Evolutionary conservation across 2,329 filamentous ascomycete genomes (phyloP).

Genomic region (Dactylellina cionopaga): DNA sequence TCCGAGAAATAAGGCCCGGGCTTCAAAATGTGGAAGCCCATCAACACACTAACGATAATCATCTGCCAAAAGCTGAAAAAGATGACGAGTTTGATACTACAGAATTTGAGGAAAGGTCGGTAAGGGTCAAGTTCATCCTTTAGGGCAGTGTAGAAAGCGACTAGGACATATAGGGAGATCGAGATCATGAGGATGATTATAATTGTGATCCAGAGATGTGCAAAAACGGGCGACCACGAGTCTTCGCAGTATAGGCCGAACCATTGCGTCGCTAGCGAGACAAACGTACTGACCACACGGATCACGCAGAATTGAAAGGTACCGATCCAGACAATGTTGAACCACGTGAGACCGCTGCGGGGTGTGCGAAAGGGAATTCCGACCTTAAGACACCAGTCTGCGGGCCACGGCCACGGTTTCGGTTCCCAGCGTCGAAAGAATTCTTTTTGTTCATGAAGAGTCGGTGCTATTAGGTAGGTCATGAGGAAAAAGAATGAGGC

Average conservation of each 20-base stretch:
- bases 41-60: slow-evolving; percentile 71
- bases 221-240: slow-evolving; percentile 79
- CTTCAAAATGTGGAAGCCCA: slow-evolving; percentile 72
- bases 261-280: slow-evolving; percentile 77
- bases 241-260: slow-evolving; percentile 78
- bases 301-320: slow-evolving; percentile 89
- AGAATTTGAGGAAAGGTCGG: slow-evolving; percentile 79
- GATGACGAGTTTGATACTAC: slow-evolving; percentile 89
- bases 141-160: slow-evolving; percentile 86
- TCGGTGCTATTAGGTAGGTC: slow-evolving; percentile 81
- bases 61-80: slow-evolving; percentile 91
- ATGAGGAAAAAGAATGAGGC: slow-evolving; percentile 85
- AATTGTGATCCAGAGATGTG: slow-evolving; percentile 82
- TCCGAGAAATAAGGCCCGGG: slow-evolving; percentile 72
- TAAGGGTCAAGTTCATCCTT: slow-evolving; percentile 74
- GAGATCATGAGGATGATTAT: slow-evolving; percentile 78
- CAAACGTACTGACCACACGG: slow-evolving; percentile 79
- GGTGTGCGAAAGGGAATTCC: slow-evolving; percentile 68
- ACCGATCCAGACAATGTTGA: slow-evolving; percentile 84
- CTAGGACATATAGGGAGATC: slow-evolving; percentile 86
- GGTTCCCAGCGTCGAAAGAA: slow-evolving; percentile 77
- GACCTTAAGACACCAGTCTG: slow-evolving; percentile 75
- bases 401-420: slow-evolving; percentile 78
- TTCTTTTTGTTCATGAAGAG: slow-evolving; percentile 81
- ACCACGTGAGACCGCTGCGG: slow-evolving; percentile 84